Conservation (phyloP, 31 red algal species). For the Asparagopsis taxiformis region DNA sequence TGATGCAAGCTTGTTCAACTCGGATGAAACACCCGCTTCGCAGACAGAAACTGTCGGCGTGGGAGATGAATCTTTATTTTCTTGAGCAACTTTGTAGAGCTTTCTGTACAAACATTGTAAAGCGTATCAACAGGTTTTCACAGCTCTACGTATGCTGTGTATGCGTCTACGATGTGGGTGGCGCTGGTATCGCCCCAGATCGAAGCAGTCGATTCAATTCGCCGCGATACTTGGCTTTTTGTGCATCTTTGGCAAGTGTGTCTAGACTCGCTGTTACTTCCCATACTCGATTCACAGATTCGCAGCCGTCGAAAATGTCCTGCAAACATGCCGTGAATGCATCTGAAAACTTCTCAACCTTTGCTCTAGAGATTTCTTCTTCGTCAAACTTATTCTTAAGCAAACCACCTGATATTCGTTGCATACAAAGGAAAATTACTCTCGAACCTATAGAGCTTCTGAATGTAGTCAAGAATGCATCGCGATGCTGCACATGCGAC, state of each 20-base stretch:
- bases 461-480: constrained; percentile 61
- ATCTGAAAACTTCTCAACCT: constrained; percentile 24
- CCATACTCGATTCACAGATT: constrained; percentile 61
- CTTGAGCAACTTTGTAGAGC: constrained; percentile 6
- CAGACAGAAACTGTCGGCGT: constrained; percentile 32
- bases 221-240: constrained; percentile 33
- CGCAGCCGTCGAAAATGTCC: constrained; percentile 48
- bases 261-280: constrained; percentile 73
- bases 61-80: constrained; percentile 69
- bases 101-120: constrained; percentile 16
- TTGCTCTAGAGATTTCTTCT: constrained; percentile 28
- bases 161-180: constrained; percentile 31
- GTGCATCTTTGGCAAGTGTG: constrained; percentile 17
- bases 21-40: constrained; percentile 9
- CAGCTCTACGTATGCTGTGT: background rate
- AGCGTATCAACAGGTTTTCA: background rate
- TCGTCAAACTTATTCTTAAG: constrained; percentile 33
- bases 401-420: constrained; percentile 52
- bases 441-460: constrained; percentile 43
- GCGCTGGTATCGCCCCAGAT: constrained; percentile 51
- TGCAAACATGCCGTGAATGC: constrained; percentile 32
- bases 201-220: constrained; percentile 55
- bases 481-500: constrained; percentile 43
- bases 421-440: constrained; percentile 59
- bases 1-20: constrained; percentile 45